Evolutionary conservation across 306 rosid genomes (phyloP).

Genomic region (Cicer cuneatum): DNA sequence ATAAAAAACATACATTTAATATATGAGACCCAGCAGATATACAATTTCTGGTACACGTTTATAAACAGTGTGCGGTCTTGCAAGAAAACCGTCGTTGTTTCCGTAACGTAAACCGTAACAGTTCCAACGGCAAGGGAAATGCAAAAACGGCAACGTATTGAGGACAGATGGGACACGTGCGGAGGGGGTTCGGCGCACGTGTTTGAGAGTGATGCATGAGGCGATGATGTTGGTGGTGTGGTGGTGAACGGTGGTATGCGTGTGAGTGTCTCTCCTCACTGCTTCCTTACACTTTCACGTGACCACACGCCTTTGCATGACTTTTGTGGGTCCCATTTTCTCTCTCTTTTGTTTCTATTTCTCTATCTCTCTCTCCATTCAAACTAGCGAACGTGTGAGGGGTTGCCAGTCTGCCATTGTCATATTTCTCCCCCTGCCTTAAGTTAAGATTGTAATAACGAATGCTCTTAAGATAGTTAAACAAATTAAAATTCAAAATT

Average conservation of each 20-base stretch:
- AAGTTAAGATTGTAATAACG: too few relatives aligned
- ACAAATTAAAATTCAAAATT: too few relatives aligned
- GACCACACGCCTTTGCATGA: conserved; percentile 40
- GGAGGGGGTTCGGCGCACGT: conserved; percentile 52
- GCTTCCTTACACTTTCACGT: conserved; percentile 40
- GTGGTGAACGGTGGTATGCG: conserved; percentile 5
- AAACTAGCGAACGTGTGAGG: not conserved
- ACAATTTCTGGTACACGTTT: too few relatives aligned
- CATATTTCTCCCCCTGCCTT: too few relatives aligned
- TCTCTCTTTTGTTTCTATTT: not conserved
- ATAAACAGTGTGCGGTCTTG: not conserved
- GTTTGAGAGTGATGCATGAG: conserved; percentile 23
- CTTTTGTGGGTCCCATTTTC: conserved; percentile 34
- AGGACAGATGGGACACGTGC: conserved; percentile 32
- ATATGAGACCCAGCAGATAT: too few relatives aligned
- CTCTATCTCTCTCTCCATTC: not conserved
- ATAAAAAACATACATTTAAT: too few relatives aligned
- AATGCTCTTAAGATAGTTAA: too few relatives aligned
- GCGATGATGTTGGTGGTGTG: conserved; percentile 34
- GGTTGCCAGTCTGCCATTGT: too few relatives aligned
- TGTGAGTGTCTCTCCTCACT: not conserved
- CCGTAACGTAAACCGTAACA: too few relatives aligned
- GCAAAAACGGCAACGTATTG: conserved; percentile 19
- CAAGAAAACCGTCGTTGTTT: not conserved
- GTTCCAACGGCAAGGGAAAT: too few relatives aligned